Conservation (phyloP, 2,329 filamentous ascomycete genomes). For the Verticillium tricorpus region DNA sequence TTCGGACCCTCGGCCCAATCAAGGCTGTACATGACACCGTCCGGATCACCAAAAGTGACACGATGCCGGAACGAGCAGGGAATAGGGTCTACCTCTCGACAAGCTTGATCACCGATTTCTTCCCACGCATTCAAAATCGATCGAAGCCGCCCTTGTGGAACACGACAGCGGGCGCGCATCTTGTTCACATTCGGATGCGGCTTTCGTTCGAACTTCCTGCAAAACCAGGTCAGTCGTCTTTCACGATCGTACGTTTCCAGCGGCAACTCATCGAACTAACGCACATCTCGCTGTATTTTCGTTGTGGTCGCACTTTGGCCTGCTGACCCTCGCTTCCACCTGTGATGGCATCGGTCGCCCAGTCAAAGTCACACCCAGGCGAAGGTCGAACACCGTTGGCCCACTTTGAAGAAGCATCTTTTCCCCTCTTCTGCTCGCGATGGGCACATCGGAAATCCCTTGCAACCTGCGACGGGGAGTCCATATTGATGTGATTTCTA, state of each 20-base stretch:
- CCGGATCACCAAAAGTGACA: not conserved
- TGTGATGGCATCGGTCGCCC: not conserved
- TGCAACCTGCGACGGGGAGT: not conserved
- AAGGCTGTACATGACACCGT: not conserved
- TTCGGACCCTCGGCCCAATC: not conserved
- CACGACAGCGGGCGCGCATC: not conserved
- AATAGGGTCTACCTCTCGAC: not conserved
- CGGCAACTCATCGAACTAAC: not conserved
- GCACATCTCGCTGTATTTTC: not conserved
- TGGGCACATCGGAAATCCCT: not conserved
- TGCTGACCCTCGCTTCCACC: not conserved
- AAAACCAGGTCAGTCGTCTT: not conserved
- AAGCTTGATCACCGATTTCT: not conserved
- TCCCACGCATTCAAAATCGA: not conserved
- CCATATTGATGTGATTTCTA: not conserved
- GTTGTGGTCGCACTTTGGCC: not conserved
- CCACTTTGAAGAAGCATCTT: not conserved
- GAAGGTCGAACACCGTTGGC: not conserved
- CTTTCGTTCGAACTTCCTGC: not conserved
- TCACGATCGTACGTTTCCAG: not conserved
- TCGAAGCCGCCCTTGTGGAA: not conserved
- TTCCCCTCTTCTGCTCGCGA: not conserved
- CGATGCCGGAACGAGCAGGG: not conserved
- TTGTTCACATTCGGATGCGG: not conserved
- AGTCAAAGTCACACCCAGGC: not conserved